phyloP scores from a whole-genome alignment of 305 asterid species.

The Rubia tinctorum region DNA sequence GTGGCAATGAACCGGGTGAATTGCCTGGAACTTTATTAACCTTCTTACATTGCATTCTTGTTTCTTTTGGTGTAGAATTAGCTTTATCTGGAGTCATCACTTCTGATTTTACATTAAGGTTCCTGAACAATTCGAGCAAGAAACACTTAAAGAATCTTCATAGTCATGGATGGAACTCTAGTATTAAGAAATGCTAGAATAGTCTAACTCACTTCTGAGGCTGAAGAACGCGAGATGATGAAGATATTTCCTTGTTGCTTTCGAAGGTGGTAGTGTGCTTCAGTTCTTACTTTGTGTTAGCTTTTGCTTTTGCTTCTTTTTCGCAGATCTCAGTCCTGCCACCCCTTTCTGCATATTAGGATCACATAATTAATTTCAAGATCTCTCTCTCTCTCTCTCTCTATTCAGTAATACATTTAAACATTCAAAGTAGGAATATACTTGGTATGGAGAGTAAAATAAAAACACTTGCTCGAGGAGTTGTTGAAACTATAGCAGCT shows the following conservation, averaged over 20 bases:
- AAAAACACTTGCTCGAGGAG: constrained; percentile 29
- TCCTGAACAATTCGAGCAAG: neutral
- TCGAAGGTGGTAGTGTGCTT: constrained; percentile 19
- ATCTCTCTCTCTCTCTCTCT: too few relatives aligned
- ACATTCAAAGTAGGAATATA: neutral
- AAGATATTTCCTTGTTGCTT: constrained; percentile 47
- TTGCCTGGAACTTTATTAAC: constrained; percentile 2
- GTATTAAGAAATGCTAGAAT: neutral
- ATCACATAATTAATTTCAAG: constrained; percentile 8
- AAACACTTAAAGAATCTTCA: neutral
- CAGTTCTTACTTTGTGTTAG: constrained; percentile 25
- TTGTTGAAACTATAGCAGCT: constrained; percentile 25
- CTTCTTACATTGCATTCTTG: constrained; percentile 24
- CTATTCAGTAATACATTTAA: neutral
- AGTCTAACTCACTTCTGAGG: constrained; percentile 44
- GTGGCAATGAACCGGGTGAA: constrained; percentile 13
- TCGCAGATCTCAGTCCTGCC: constrained; percentile 25
- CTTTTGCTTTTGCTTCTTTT: constrained; percentile 32
- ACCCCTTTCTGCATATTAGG: constrained; percentile 39
- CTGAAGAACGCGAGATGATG: constrained; percentile 30
- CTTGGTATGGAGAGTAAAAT: neutral
- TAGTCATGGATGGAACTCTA: neutral
- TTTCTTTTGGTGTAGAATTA: constrained; percentile 28
- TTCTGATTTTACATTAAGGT: constrained; percentile 25
- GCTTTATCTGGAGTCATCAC: constrained; percentile 50